Percentiles rank a stretch among this genome's conserved stretches.
phyloP scores from a whole-genome alignment of 495 filamentous ascomycete species.

The Podospora anserina region DNA sequence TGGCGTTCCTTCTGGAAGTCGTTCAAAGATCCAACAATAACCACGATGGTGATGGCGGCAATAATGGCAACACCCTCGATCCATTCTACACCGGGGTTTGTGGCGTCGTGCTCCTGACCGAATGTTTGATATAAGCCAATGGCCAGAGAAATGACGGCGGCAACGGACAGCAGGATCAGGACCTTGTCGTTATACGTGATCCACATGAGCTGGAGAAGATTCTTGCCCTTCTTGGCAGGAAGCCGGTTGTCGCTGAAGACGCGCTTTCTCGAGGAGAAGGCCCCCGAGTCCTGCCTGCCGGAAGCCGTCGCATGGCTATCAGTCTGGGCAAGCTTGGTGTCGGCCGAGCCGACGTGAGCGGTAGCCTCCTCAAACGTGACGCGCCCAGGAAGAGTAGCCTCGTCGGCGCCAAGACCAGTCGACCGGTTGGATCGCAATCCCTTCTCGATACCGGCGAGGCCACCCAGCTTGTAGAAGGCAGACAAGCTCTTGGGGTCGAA shows the following conservation, averaged over 20 bases:
- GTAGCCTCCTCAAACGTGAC: conserved; percentile 63
- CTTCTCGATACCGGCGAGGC: conserved; percentile 62
- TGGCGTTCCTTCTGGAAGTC: conserved; percentile 79
- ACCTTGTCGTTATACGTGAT: conserved; percentile 86
- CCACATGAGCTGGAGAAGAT: conserved; percentile 72
- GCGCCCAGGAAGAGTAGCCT: conserved; percentile 52
- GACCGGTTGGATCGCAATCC: conserved; percentile 63
- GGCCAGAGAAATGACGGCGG: conserved; percentile 69
- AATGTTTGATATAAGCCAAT: conserved; percentile 69
- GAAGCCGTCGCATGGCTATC: conserved; percentile 14
- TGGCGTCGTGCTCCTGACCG: conserved; percentile 41
- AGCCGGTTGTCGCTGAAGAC: conserved; percentile 69
- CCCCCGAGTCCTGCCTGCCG: conserved; percentile 21
- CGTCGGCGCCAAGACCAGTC: conserved; percentile 65
- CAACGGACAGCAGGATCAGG: conserved; percentile 67
- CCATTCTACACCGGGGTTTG: conserved; percentile 61
- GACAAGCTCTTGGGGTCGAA: conserved; percentile 71
- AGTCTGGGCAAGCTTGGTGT: conserved; percentile 17
- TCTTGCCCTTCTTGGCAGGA: conserved; percentile 70
- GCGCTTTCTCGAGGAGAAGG: conserved; percentile 64
- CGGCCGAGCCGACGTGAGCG: conserved; percentile 1
- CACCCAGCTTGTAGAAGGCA: conserved; percentile 67
- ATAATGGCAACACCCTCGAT: conserved; percentile 78
- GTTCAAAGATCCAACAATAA: conserved; percentile 69
- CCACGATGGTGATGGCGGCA: conserved; percentile 72